Evolutionary conservation across 768 basidiomycete species (phyloP).

Genomic region (Boletus subcaerulescens): DNA sequence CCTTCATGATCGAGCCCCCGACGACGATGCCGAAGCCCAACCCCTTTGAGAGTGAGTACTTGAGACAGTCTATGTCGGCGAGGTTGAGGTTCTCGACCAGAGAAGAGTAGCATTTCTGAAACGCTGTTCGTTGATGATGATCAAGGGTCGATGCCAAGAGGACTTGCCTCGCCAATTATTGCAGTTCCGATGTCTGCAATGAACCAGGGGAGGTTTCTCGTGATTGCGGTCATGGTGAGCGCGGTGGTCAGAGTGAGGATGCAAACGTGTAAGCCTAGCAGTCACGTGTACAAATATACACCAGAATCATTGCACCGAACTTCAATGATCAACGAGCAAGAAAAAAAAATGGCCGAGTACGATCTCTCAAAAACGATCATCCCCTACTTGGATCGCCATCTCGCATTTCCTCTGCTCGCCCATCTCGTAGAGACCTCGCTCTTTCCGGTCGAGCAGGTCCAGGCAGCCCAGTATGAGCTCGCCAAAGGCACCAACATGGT

Average conservation of each 20-base stretch:
- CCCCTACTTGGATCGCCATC: slow-evolving; percentile 90
- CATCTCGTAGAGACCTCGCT: slow-evolving; percentile 76
- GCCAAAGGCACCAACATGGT: slow-evolving; percentile 98
- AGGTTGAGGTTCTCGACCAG: slow-evolving; percentile 86
- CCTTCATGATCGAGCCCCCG: slow-evolving; percentile 93
- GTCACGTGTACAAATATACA: too few species aligned
- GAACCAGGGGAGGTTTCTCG: slow-evolving; percentile 82
- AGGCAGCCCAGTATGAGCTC: slow-evolving; percentile 93
- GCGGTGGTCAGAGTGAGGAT: slow-evolving; percentile 2
- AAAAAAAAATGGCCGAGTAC: slow-evolving; percentile 70
- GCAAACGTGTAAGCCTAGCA: background rate
- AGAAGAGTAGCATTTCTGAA: slow-evolving; percentile 84
- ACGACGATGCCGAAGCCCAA: slow-evolving; percentile 90
- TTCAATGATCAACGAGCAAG: too few species aligned
- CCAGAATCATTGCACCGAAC: too few species aligned
- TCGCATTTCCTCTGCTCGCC: slow-evolving; percentile 88
- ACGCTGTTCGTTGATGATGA: background rate
- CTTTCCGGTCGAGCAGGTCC: slow-evolving; percentile 78
- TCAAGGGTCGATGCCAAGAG: background rate
- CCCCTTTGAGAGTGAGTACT: slow-evolving; percentile 89
- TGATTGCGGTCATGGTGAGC: slow-evolving; percentile 66
- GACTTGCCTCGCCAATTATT: slow-evolving; percentile 73
- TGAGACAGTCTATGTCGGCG: slow-evolving; percentile 76
- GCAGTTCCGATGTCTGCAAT: slow-evolving; percentile 77
- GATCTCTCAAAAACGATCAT: slow-evolving; percentile 91